Conservation (phyloP, 2,329 filamentous ascomycete species). For the Microsporum audouinii region DNA sequence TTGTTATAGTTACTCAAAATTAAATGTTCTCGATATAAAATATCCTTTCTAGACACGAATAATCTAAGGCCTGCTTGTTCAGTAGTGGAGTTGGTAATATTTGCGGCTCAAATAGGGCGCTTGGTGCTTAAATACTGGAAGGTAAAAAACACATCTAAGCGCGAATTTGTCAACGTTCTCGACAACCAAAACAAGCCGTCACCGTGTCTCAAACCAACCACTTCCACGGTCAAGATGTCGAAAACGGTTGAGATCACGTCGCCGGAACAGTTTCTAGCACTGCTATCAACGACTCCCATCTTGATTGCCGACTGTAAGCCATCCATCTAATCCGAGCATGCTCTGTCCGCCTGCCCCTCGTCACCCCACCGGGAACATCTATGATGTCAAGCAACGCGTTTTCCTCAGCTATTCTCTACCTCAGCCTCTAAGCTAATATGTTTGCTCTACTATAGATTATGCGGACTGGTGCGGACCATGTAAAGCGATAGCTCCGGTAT, state of each 20-base stretch:
- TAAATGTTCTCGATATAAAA: too few relatives aligned
- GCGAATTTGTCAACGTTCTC: background rate
- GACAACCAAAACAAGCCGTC: constrained; percentile 9
- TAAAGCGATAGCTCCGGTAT: constrained; percentile 71
- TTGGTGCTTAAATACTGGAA: background rate
- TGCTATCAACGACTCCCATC: constrained; percentile 62
- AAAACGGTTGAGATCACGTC: constrained; percentile 48
- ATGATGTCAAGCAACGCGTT: background rate
- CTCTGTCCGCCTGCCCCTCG: constrained; percentile 11
- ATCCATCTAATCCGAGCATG: background rate
- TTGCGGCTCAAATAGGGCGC: background rate
- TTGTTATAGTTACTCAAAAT: too few relatives aligned
- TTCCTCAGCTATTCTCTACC: background rate
- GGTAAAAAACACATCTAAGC: background rate
- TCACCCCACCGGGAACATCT: constrained; percentile 10
- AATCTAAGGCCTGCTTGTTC: too few relatives aligned
- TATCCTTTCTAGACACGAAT: too few relatives aligned
- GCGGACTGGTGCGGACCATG: constrained; percentile 79
- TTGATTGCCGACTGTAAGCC: constrained; percentile 79
- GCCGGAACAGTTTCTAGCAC: constrained; percentile 51
- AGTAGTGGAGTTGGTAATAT: background rate
- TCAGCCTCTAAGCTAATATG: constrained; percentile 16
- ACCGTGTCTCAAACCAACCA: background rate
- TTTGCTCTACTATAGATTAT: constrained; percentile 52
- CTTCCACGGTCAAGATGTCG: constrained; percentile 25